A percentile compares a stretch with the other conserved stretches of the same genome.
These are phyloP conservation scores for Nepenthes mirabilis DNA, from an alignment of 148 eudicot species.

Conservation along the genomic window DNA sequence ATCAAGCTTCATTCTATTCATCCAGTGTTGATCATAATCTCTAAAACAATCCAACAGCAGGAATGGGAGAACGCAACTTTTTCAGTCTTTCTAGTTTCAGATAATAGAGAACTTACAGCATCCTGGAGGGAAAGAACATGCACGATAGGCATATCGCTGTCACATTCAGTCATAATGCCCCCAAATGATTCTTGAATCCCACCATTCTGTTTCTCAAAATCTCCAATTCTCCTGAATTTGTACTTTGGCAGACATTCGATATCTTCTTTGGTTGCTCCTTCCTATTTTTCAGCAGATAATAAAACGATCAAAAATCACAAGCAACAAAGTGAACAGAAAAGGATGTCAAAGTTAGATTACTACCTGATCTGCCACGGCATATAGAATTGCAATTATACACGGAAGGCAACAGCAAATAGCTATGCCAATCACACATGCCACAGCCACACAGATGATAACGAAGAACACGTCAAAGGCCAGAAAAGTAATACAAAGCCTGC, in stretches of 20 bases:
- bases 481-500: conserved; percentile 79
- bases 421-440: conserved; percentile 84
- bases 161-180: conserved; percentile 82
- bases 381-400: conserved; percentile 76
- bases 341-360: background rate
- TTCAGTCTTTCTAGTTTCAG: too few relatives aligned
- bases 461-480: conserved; percentile 88
- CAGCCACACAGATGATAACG: conserved; percentile 86
- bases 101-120: conserved; percentile 52
- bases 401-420: conserved; percentile 93
- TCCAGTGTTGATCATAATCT: too few relatives aligned
- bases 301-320: background rate
- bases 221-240: conserved; percentile 56
- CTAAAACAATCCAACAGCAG: too few relatives aligned
- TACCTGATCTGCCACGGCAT: conserved; percentile 94
- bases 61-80: too few relatives aligned
- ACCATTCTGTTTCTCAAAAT: conserved; percentile 60
- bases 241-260: conserved; percentile 62
- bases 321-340: background rate
- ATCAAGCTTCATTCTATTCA: too few relatives aligned
- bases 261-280: conserved; percentile 85
- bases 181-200: conserved; percentile 75
- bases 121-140: conserved; percentile 58
- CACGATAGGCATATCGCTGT: conserved; percentile 51
- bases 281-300: conserved; percentile 24